Conservation (phyloP, 2,329 filamentous ascomycete species). For the Trichoderma hamatum region DNA sequence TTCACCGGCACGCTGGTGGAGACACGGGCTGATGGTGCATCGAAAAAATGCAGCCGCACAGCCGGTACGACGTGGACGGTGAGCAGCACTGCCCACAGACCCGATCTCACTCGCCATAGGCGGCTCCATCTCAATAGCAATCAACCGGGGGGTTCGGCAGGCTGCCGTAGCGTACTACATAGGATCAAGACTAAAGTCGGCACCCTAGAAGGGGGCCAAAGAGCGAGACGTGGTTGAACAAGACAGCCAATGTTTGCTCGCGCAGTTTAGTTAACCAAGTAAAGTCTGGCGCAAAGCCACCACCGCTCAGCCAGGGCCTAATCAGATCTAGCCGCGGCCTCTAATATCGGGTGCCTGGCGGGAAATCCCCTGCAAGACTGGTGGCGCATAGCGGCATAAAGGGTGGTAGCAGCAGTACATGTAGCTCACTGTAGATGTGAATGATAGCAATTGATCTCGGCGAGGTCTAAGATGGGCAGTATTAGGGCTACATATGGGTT, state of each 20-base stretch:
- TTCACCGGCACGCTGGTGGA: neutral
- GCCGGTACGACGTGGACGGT: conserved; percentile 7
- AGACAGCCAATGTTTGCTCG: neutral
- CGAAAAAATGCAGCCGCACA: neutral
- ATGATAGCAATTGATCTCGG: neutral
- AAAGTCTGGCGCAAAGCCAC: neutral
- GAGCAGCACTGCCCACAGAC: neutral
- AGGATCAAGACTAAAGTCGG: neutral
- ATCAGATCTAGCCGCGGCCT: conserved; percentile 7
- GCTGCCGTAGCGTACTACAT: neutral
- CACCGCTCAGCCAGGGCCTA: neutral
- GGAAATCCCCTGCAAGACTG: neutral
- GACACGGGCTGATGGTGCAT: conserved; percentile 11
- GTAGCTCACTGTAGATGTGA: neutral
- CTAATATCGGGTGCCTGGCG: conserved; percentile 21
- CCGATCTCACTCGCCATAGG: neutral
- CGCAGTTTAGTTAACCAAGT: neutral
- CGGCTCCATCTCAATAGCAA: neutral
- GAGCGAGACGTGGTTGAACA: neutral
- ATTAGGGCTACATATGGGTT: neutral
- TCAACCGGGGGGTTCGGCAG: neutral
- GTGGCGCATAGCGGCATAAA: conserved; percentile 3
- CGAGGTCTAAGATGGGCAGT: neutral
- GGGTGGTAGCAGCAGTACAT: neutral
- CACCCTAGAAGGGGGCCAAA: neutral